Percentiles rank a stretch among this genome's conserved stretches.
Conservation (phyloP, 805 yeast genomes). For the Barnettozyma pratensis region DNA sequence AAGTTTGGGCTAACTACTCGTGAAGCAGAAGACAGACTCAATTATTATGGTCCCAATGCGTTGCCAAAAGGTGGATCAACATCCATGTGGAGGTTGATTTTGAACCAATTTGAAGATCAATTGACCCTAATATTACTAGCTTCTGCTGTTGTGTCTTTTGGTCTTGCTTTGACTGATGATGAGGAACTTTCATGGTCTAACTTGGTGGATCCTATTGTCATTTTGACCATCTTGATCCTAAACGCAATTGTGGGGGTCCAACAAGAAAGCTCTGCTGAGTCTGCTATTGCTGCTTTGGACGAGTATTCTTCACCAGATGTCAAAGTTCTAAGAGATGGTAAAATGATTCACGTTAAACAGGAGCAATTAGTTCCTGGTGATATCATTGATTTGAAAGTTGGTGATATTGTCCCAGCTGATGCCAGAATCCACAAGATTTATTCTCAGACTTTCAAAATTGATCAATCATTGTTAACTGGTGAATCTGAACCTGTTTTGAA, state of each 20-base stretch:
- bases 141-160: conserved; percentile 30
- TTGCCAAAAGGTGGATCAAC: conserved; percentile 34
- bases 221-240: conserved; percentile 38
- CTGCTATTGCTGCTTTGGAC: conserved; percentile 44
- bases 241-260: conserved; percentile 46
- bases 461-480: conserved; percentile 45
- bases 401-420: conserved; percentile 45
- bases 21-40: conserved; percentile 14
- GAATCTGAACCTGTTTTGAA: conserved; percentile 39
- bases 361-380: conserved; percentile 43
- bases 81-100: conserved; percentile 29
- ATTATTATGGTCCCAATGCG: conserved; percentile 21
- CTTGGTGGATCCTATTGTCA: conserved; percentile 36
- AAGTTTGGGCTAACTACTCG: conserved; percentile 13
- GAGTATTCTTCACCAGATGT: conserved; percentile 44
- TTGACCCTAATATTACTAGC: conserved; percentile 29
- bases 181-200: conserved; percentile 27
- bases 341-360: conserved; percentile 36
- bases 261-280: conserved; percentile 46
- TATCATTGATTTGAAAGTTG: conserved; percentile 33
- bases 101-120: conserved; percentile 34
- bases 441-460: conserved; percentile 38
- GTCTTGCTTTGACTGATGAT: conserved; percentile 27
- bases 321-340: conserved; percentile 39
- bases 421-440: conserved; percentile 34